These are phyloP conservation scores for Cruciata laevipes DNA, from an alignment of 257 asterid genomes.

Conservation along the genomic window DNA sequence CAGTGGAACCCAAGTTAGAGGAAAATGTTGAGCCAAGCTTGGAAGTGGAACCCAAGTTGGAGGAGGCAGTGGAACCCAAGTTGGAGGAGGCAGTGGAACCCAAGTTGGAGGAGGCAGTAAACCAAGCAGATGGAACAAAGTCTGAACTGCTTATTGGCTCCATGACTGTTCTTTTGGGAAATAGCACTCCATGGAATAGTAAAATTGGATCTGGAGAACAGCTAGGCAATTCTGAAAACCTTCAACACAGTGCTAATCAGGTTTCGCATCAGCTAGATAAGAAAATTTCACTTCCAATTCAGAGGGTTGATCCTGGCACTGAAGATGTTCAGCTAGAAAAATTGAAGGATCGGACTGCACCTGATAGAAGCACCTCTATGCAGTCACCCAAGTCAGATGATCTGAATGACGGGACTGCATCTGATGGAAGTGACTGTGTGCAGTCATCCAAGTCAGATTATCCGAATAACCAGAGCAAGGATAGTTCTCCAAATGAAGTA, in stretches of 20 bases:
- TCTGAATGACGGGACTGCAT: conserved; percentile 22
- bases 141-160: conserved; percentile 76
- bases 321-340: conserved; percentile 25
- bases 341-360: conserved; percentile 24
- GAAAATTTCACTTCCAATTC: conserved; percentile 21
- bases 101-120: conserved; percentile 24
- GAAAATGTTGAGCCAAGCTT: too few species aligned
- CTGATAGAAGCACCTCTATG: conserved; percentile 28
- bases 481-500: conserved; percentile 27
- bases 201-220: conserved; percentile 23
- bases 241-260: conserved; percentile 33
- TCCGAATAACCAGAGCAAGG: conserved; percentile 23
- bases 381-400: conserved; percentile 27
- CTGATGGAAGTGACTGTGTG: conserved; percentile 31
- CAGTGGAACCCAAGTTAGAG: too few species aligned
- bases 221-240: conserved; percentile 23
- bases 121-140: conserved; percentile 36
- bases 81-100: conserved; percentile 25
- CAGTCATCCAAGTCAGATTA: conserved; percentile 26
- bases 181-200: conserved; percentile 23
- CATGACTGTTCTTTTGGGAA: conserved; percentile 49
- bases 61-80: too few species aligned
- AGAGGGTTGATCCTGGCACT: conserved; percentile 26
- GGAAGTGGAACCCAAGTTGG: too few species aligned
- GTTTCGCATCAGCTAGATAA: conserved; percentile 32